A percentile compares a stretch with the other conserved stretches of the same genome.
These are phyloP conservation scores for Colletotrichum caudatum DNA, from an alignment of 2,329 filamentous ascomycete species.

Conservation along the genomic window DNA sequence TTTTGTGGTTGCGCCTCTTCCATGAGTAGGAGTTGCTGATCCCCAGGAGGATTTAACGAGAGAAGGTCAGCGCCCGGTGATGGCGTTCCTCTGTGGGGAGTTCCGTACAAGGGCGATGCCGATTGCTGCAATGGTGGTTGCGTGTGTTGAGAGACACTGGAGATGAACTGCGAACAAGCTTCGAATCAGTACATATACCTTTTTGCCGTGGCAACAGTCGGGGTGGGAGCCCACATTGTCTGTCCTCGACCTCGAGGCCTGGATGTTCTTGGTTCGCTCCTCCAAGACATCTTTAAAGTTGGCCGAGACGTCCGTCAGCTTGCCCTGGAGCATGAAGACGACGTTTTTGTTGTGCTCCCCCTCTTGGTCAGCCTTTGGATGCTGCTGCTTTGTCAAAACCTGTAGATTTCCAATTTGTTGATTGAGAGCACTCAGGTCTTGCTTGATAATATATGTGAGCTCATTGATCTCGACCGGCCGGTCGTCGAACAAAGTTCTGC, in stretches of 20 bases:
- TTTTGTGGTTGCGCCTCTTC: conserved; percentile 90
- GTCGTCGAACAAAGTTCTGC: conserved; percentile 97
- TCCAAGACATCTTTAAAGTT: conserved; percentile 99
- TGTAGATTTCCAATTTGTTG: conserved; percentile 90
- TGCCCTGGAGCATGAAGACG: conserved; percentile 89
- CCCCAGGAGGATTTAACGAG: conserved; percentile 85
- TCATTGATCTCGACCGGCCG: conserved; percentile 94
- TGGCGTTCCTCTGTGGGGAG: conserved; percentile 75
- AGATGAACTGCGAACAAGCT: conserved; percentile 73
- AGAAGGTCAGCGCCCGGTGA: conserved; percentile 80
- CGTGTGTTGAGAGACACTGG: conserved; percentile 83
- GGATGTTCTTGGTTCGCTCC: conserved; percentile 96
- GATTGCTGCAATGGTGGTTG: conserved; percentile 77
- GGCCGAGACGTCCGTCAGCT: conserved; percentile 86
- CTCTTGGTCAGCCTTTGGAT: conserved; percentile 81
- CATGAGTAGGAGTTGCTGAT: conserved; percentile 92
- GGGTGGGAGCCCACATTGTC: conserved; percentile 69
- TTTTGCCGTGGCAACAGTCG: too few species aligned
- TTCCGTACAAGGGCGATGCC: conserved; percentile 88
- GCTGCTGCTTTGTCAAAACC: conserved; percentile 79
- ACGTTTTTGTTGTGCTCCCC: conserved; percentile 99
- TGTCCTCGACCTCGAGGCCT: conserved; percentile 89
- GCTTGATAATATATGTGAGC: conserved; percentile 95
- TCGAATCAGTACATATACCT: conserved; percentile 1
- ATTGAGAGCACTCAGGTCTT: conserved; percentile 87